Evolutionary conservation across 441 rosid genomes (phyloP).

Genomic region (Eutrema salsugineum): DNA sequence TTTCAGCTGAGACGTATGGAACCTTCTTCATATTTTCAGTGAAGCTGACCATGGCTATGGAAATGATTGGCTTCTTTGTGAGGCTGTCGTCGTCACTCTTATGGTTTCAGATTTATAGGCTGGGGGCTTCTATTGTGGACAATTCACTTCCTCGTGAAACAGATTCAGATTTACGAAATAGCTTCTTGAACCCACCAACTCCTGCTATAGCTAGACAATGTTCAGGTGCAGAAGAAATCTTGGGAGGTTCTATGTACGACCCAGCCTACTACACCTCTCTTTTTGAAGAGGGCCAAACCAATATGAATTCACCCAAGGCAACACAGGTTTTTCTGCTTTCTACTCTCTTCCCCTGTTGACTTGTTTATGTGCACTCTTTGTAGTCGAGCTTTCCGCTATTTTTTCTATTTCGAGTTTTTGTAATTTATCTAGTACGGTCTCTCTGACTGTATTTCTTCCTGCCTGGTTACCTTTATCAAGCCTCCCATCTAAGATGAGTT

Average conservation of each 20-base stretch:
- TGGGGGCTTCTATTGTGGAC: conserved; percentile 61
- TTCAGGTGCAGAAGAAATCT: conserved; percentile 52
- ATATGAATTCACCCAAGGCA: too few relatives aligned
- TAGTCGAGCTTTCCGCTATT: not conserved
- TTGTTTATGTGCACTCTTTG: not conserved
- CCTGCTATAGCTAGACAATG: conserved; percentile 44
- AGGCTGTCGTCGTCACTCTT: conserved; percentile 75
- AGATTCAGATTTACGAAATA: conserved; percentile 73
- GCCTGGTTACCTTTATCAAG: not conserved
- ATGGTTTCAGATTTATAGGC: conserved; percentile 92
- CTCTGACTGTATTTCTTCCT: not conserved
- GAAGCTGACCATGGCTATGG: conserved; percentile 78
- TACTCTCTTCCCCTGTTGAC: not conserved
- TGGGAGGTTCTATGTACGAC: conserved; percentile 78
- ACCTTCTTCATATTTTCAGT: conserved; percentile 62
- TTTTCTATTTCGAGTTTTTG: not conserved
- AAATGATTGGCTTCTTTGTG: conserved; percentile 71
- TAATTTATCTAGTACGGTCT: not conserved
- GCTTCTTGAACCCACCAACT: conserved; percentile 62
- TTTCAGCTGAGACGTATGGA: conserved; percentile 54
- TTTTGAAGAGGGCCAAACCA: conserved; percentile 58
- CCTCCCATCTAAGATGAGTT: not conserved
- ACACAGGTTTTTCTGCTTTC: not conserved
- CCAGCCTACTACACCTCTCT: conserved; percentile 77
- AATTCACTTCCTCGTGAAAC: conserved; percentile 44